Evolutionary conservation across 768 basidiomycete species (phyloP).

Genomic region (Boletus patriciae): DNA sequence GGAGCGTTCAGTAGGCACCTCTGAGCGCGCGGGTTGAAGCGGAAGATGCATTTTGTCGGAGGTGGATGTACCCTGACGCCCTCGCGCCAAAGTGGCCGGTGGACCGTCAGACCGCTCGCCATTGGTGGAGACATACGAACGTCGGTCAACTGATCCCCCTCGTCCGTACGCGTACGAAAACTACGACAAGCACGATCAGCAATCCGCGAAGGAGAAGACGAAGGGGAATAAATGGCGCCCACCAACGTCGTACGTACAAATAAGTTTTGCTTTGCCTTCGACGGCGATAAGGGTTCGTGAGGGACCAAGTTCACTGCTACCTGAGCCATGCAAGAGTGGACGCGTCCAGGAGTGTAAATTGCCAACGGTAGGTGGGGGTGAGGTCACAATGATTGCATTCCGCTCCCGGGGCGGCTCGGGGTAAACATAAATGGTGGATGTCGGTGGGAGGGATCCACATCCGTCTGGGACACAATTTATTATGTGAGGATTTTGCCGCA

Average conservation of each 20-base stretch:
- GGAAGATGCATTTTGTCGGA: background rate
- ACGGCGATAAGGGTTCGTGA: background rate
- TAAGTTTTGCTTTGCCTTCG: constrained; percentile 4
- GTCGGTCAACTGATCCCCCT: constrained; percentile 26
- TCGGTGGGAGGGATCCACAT: constrained; percentile 6
- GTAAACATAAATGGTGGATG: constrained; percentile 20
- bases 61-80: background rate
- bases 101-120: background rate
- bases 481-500: background rate
- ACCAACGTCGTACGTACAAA: constrained; percentile 17
- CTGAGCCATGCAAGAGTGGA: constrained; percentile 11
- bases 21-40: background rate
- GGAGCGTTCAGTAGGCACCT: background rate
- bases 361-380: background rate
- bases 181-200: constrained; percentile 8
- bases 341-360: background rate
- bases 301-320: background rate
- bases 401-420: background rate
- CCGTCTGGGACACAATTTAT: background rate
- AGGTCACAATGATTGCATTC: background rate
- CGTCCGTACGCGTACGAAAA: constrained; percentile 23
- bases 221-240: background rate
- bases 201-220: background rate
- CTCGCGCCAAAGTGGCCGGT: background rate
- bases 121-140: background rate